phyloP scores from a whole-genome alignment of 768 basidiomycete species.

The Pholiota molesta region DNA sequence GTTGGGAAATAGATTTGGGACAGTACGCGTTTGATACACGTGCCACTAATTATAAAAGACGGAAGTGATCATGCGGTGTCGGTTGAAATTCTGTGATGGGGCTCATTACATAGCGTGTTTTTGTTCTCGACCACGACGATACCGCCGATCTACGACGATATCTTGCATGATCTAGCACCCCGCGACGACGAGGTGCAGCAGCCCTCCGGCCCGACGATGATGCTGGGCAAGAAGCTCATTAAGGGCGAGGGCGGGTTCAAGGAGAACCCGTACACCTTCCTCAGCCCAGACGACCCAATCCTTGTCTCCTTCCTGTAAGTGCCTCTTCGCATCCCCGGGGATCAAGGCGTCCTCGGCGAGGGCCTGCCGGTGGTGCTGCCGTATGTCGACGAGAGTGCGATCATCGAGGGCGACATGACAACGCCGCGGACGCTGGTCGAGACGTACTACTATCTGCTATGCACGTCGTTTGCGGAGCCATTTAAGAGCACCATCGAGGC shows the following conservation, averaged over 20 bases:
- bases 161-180: too few species aligned
- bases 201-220: slow-evolving; percentile 17
- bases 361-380: slow-evolving; percentile 86
- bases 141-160: too few species aligned
- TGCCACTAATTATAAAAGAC: too few species aligned
- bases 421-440: slow-evolving; percentile 70
- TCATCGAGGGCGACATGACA: slow-evolving; percentile 59
- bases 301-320: slow-evolving; percentile 77
- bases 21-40: too few species aligned
- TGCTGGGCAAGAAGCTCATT: slow-evolving; percentile 23
- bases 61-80: too few species aligned
- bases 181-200: slow-evolving; percentile 6
- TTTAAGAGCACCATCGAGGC: too few species aligned
- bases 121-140: too few species aligned
- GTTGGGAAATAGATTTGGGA: too few species aligned
- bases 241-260: slow-evolving; percentile 57
- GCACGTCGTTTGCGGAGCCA: slow-evolving; percentile 18
- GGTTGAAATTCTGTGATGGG: too few species aligned
- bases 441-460: slow-evolving; percentile 82
- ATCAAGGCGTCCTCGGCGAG: slow-evolving; percentile 74
- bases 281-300: slow-evolving; percentile 70
- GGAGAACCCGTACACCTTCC: slow-evolving; percentile 90
- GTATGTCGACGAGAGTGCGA: slow-evolving; percentile 65
- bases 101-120: too few species aligned
- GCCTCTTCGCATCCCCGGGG: too few species aligned